A percentile compares a stretch with the other conserved stretches of the same genome.
phyloP scores from a whole-genome alignment of 139 green algal species.

The Chlamydomonas applanata region DNA sequence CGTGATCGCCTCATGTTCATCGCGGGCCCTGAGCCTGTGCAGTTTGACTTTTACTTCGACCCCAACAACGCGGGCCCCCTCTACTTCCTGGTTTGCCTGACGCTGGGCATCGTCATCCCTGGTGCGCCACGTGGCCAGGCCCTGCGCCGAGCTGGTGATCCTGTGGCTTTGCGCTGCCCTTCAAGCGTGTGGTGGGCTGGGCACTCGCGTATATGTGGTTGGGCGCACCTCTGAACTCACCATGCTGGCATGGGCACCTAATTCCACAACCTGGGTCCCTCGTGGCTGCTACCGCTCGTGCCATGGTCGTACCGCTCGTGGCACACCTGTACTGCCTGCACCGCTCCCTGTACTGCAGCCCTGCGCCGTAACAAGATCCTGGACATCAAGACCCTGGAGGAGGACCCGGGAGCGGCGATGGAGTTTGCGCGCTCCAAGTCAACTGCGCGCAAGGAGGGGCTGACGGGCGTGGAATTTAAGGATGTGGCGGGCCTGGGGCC shows the following conservation, averaged over 20 bases:
- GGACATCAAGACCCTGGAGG: constrained; percentile 70
- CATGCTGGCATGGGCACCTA: no score
- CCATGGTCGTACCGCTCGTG: no score
- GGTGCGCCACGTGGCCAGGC: not conserved
- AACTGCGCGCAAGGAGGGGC: constrained; percentile 80
- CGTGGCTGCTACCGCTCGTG: no score
- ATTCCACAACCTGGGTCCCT: no score
- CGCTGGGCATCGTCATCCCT: constrained; percentile 52
- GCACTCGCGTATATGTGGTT: no score
- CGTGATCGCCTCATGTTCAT: constrained; percentile 32
- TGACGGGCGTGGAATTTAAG: constrained; percentile 78
- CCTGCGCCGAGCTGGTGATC: no score
- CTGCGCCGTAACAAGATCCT: constrained; percentile 27
- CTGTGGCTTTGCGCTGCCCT: no score
- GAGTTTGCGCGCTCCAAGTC: constrained; percentile 92
- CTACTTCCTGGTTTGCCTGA: constrained; percentile 59
- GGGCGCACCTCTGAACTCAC: no score
- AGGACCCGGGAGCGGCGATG: constrained; percentile 75
- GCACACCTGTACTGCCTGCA: no score
- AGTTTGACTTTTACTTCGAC: constrained; percentile 16
- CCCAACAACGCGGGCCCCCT: constrained; percentile 33
- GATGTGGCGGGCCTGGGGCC: constrained; percentile 93
- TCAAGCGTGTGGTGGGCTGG: no score
- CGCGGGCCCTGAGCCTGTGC: constrained; percentile 3
- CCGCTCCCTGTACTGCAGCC: not conserved